Base-by-base conservation (phyloP, 2,329 filamentous ascomycete species). In the Orbilia javanica region DNA sequence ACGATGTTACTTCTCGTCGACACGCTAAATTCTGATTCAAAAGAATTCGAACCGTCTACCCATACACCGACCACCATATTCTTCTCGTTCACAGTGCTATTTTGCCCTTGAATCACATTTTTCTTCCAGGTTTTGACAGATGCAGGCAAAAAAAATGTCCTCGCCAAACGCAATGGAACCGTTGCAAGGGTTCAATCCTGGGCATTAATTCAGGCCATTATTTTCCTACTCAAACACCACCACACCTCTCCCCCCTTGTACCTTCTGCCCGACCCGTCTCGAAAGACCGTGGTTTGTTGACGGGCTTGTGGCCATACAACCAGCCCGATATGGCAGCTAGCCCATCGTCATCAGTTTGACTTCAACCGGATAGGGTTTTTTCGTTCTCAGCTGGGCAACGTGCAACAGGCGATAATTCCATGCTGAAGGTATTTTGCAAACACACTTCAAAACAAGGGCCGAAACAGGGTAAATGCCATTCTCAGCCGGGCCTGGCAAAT, bases 141-240 rank as follows among this genome's bases (percentile, higher is more conserved):
- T 39, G 67, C 74, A 68, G 67, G 62, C 52, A 78, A 62, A 71
- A n/a, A 71, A 52, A 67, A 71, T 53, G 29, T 48, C 31, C 25
- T 20, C 27, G 68, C 52, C 46, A 72, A 72, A 72, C 68, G 55
- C 53, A 71, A 68, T 66, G 65, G 44, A 20, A 77, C 73, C 48
- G 48, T 77, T 27, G 22, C 73, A 77, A 68, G 73, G 72, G 64
- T 68, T 52, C 25, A 18, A 65, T 50, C 48, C 68, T 55, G 44
- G 46, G 27, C 55, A 36, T 53, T 52, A 53, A 20, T 34, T 39
- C 36, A 39, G 36, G 36, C 36, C 36, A 15, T 39, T 44, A 44
- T 20, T 20, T 44, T 18, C 42, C 15, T n/a, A 44, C 20, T 44
- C 42, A 44, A 29, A 31, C 34, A 48, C 25, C 34, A 60, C 55